Percentiles rank a stretch among this genome's conserved stretches.
Conservation (phyloP, 1,139 yeast species). For the Pichia sp. region DNA sequence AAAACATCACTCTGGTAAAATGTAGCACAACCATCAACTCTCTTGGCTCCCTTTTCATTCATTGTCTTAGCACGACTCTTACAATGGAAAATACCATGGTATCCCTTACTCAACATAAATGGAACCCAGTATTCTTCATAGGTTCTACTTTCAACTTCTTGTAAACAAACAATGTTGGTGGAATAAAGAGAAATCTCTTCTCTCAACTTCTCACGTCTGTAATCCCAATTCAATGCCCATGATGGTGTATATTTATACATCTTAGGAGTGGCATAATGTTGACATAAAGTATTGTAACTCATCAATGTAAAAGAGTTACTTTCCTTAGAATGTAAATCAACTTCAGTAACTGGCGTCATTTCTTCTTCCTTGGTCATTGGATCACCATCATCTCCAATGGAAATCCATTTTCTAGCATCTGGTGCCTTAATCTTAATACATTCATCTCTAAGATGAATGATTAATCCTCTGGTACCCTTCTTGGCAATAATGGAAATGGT, state of each 20-base stretch:
- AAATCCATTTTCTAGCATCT: conserved; percentile 78
- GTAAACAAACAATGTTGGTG: conserved; percentile 85
- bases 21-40: conserved; percentile 97
- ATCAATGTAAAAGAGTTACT: conserved; percentile 63
- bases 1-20: conserved; percentile 74
- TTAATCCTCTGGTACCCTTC: conserved; percentile 83
- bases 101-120: conserved; percentile 67
- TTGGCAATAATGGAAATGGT: conserved; percentile 69
- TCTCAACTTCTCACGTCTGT: conserved; percentile 71
- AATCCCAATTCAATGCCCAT: conserved; percentile 96
- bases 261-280: conserved; percentile 90
- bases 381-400: conserved; percentile 75
- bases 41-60: conserved; percentile 78
- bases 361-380: conserved; percentile 39
- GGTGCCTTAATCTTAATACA: conserved; percentile 68
- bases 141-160: conserved; percentile 90
- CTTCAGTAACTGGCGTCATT: conserved; percentile 34
- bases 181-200: conserved; percentile 65
- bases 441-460: conserved; percentile 77
- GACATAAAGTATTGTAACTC: conserved; percentile 91
- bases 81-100: conserved; percentile 77
- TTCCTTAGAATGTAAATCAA: conserved; percentile 27
- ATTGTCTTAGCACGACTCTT: conserved; percentile 93
- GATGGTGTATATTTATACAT: conserved; percentile 95
- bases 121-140: conserved; percentile 88